Conservation (phyloP, 306 rosid genomes). For the Hippophae gyantsensis region DNA sequence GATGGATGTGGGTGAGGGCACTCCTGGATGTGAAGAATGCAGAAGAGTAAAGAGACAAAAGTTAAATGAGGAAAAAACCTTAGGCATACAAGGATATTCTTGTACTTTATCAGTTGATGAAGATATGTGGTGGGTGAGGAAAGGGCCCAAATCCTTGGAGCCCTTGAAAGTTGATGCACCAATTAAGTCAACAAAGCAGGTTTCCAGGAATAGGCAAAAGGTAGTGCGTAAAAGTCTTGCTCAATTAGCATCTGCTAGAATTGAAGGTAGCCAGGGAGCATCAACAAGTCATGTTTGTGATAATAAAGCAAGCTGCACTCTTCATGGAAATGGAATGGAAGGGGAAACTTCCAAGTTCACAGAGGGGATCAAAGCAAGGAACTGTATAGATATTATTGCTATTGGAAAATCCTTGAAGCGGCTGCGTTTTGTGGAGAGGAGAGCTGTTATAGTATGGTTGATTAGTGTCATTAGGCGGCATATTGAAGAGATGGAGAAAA, state of each 20-base stretch:
- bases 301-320: constrained; percentile 70
- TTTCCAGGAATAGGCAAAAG: constrained; percentile 62
- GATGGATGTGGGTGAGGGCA: constrained; percentile 53
- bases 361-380: constrained; percentile 38
- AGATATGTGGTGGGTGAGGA: constrained; percentile 84
- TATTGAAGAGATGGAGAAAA: constrained; percentile 61
- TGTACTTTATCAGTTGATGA: constrained; percentile 56
- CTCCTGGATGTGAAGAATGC: constrained; percentile 96
- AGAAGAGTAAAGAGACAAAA: constrained; percentile 75
- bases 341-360: constrained; percentile 49
- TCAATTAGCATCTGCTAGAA: constrained; percentile 81
- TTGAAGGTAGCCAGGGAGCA: constrained; percentile 97
- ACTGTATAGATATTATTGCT: constrained; percentile 48
- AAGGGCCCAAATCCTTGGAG: constrained; percentile 59
- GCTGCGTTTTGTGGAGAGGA: constrained; percentile 72
- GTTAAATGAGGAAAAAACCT: constrained; percentile 57
- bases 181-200: constrained; percentile 54
- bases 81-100: constrained; percentile 41
- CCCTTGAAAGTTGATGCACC: constrained; percentile 68
- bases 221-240: constrained; percentile 77
- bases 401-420: constrained; percentile 59
- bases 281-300: constrained; percentile 94
- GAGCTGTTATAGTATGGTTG: constrained; percentile 68
- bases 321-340: constrained; percentile 56
- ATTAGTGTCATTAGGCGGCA: constrained; percentile 46